Conservation (phyloP, 371 early-diverging fungal species). For the Rhizopus stolonifer region DNA sequence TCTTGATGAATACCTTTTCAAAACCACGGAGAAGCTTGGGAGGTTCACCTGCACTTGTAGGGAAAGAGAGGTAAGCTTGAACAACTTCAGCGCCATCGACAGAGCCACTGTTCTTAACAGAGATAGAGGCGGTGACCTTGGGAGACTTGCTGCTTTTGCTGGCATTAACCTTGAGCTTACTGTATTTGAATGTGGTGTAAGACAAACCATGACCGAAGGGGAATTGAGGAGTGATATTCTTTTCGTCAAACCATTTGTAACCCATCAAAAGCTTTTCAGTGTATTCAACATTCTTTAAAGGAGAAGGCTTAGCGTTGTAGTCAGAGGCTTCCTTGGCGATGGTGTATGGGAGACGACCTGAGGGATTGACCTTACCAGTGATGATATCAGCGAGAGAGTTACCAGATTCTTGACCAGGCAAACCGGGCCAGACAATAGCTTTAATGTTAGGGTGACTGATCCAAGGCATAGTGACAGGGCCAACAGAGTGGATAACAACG, state of each 20-base stretch:
- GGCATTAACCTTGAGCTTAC: slow-evolving; percentile 11
- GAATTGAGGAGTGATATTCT: slow-evolving; percentile 47
- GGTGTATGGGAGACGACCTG: slow-evolving; percentile 59
- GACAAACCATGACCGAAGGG: slow-evolving; percentile 61
- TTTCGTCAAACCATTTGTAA: slow-evolving; percentile 50
- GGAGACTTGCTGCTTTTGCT: not conserved
- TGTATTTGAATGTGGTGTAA: slow-evolving; percentile 56
- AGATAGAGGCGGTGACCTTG: slow-evolving; percentile 26
- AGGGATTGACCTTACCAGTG: slow-evolving; percentile 58
- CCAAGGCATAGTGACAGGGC: slow-evolving; percentile 57
- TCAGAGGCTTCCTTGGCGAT: slow-evolving; percentile 36
- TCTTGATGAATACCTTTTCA: slow-evolving; percentile 42
- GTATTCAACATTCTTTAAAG: slow-evolving; percentile 31
- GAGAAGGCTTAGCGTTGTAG: slow-evolving; percentile 17
- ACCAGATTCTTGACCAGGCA: slow-evolving; percentile 57
- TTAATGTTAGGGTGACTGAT: slow-evolving; percentile 51
- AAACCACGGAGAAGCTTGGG: slow-evolving; percentile 54
- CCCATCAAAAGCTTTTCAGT: slow-evolving; percentile 53
- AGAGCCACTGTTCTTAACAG: slow-evolving; percentile 48
- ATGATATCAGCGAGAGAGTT: slow-evolving; percentile 57
- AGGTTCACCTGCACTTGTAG: slow-evolving; percentile 40
- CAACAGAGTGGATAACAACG: slow-evolving; percentile 57
- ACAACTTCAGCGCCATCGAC: slow-evolving; percentile 54
- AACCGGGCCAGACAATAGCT: slow-evolving; percentile 50
- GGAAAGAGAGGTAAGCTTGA: slow-evolving; percentile 55